Conservation (phyloP, 139 green algal species). For the Picochlorum sp. region DNA sequence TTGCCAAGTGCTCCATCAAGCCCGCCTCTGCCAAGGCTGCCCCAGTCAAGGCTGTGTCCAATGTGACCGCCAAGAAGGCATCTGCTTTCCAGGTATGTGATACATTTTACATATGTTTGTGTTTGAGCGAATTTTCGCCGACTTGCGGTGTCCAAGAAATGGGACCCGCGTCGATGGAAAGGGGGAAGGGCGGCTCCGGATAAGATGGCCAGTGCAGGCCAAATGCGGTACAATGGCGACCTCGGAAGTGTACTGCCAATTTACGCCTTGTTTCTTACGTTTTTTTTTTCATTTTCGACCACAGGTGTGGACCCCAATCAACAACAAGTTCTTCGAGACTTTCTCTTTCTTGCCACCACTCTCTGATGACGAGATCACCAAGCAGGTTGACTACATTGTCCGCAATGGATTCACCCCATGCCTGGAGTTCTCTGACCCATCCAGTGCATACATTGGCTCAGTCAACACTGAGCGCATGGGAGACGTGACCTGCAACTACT, state of each 20-base stretch:
- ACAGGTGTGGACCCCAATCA: constrained; percentile 34
- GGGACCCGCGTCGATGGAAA: neutral
- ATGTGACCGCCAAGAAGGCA: constrained; percentile 24
- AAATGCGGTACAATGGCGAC: too few species aligned
- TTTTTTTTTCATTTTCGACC: neutral
- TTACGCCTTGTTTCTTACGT: too few species aligned
- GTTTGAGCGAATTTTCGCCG: neutral
- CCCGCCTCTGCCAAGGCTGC: neutral
- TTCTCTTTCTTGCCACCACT: constrained; percentile 97
- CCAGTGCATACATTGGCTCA: constrained; percentile 58
- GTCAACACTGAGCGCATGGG: constrained; percentile 52
- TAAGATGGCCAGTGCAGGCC: too few species aligned
- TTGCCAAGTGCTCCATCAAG: constrained; percentile 1
- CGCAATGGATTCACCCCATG: constrained; percentile 75
- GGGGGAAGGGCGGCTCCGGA: too few species aligned
- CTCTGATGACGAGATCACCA: constrained; percentile 75
- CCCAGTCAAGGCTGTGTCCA: constrained; percentile 12
- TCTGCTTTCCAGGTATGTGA: constrained; percentile 11
- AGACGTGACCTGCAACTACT: constrained; percentile 45
- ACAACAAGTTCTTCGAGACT: constrained; percentile 91
- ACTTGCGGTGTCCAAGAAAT: neutral
- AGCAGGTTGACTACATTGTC: constrained; percentile 94
- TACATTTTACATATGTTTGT: too few species aligned
- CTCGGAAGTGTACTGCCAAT: too few species aligned
- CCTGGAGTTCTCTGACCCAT: constrained; percentile 85